Evolutionary conservation across 331 rosid genomes (phyloP).

Genomic region (Stylosanthes scabra): DNA sequence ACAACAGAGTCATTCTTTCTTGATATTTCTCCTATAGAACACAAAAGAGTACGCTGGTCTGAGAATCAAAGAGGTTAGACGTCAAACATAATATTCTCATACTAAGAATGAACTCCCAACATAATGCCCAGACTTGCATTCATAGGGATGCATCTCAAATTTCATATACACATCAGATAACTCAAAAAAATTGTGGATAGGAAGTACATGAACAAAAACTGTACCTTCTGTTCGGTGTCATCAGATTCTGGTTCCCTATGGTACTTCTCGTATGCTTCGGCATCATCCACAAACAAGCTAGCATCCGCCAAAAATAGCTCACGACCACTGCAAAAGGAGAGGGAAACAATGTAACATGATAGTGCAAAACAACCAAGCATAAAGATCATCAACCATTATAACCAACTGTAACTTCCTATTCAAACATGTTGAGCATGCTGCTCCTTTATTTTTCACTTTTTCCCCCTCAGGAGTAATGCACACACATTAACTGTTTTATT

Average conservation of each 20-base stretch:
- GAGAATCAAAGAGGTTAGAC: not conserved
- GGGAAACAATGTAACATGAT: slow-evolving; percentile 27
- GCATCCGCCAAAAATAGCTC: slow-evolving; percentile 95
- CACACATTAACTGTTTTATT: slow-evolving; percentile 2
- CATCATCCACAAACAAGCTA: slow-evolving; percentile 97
- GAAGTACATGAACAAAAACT: slow-evolving; percentile 6
- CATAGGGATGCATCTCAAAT: not conserved
- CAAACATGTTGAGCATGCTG: slow-evolving; percentile 25
- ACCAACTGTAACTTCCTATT: slow-evolving; percentile 3
- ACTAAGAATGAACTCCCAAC: not conserved
- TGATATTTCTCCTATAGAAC: not conserved
- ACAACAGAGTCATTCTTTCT: too few relatives aligned
- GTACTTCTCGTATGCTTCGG: slow-evolving; percentile 87
- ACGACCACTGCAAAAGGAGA: slow-evolving; percentile 76
- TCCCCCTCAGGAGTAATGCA: not conserved
- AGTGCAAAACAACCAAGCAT: not conserved
- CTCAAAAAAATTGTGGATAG: slow-evolving; percentile 7
- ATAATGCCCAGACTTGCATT: not conserved
- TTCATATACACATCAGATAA: slow-evolving; percentile 11
- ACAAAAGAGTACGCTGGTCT: not conserved
- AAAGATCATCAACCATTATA: slow-evolving; percentile 4
- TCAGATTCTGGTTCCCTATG: slow-evolving; percentile 68
- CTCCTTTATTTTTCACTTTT: not conserved
- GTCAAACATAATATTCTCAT: not conserved
- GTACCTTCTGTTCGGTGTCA: slow-evolving; percentile 60